Evolutionary conservation across 2,329 filamentous ascomycete species (phyloP).

Genomic region (Botrytis porri): DNA sequence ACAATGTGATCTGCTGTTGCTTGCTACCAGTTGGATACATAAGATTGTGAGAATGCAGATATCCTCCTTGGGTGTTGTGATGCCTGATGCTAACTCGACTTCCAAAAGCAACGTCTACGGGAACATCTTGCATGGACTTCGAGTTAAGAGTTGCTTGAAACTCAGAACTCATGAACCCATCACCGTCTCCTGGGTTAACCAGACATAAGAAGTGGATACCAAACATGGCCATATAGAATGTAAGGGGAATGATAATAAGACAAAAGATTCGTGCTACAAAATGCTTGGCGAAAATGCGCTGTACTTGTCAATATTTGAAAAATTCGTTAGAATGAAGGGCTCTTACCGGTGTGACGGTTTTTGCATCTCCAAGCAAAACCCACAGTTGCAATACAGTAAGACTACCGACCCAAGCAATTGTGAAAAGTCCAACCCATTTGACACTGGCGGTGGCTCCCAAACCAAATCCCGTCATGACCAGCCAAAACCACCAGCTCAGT

Average conservation of each 20-base stretch:
- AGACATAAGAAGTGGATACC: constrained; percentile 93
- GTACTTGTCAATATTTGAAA: constrained; percentile 31
- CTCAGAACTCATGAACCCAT: constrained; percentile 99
- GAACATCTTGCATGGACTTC: constrained; percentile 93
- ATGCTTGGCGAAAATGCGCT: constrained; percentile 88
- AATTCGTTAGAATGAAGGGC: not conserved
- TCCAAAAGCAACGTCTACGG: constrained; percentile 86
- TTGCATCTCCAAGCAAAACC: constrained; percentile 87
- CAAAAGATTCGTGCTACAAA: constrained; percentile 88
- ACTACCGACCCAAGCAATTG: constrained; percentile 93
- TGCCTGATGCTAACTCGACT: constrained; percentile 85
- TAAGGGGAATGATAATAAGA: constrained; percentile 80
- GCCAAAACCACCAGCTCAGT: constrained; percentile 97
- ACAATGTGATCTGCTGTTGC: constrained; percentile 97
- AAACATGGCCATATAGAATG: constrained; percentile 97
- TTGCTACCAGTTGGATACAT: constrained; percentile 99
- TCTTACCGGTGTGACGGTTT: constrained; percentile 73
- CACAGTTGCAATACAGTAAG: constrained; percentile 91
- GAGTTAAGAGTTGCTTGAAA: constrained; percentile 97
- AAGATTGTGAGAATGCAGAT: constrained; percentile 91
- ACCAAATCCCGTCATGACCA: constrained; percentile 78
- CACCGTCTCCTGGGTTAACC: constrained; percentile 91
- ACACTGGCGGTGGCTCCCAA: constrained; percentile 90
- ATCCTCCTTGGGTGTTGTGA: constrained; percentile 95
- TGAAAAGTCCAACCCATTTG: constrained; percentile 99